Conservation (phyloP, 495 filamentous ascomycete species). For the Aspergillus homomorphus region DNA sequence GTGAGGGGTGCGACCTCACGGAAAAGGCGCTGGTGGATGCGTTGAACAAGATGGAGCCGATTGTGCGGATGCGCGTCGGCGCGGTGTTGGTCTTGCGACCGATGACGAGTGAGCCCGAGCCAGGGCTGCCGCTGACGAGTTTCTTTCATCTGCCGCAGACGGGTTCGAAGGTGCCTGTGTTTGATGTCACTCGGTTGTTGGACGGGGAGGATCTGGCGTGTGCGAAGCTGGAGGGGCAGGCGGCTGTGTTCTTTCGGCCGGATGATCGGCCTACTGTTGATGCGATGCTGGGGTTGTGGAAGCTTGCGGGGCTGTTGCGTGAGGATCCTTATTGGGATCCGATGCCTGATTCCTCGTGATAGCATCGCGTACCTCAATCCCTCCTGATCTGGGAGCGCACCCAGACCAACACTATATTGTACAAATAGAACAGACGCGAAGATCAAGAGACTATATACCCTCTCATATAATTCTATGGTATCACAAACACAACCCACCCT, state of each 20-base stretch:
- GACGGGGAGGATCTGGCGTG: slow-evolving; percentile 29
- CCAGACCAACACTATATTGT: too few species aligned
- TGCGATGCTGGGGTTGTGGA: slow-evolving; percentile 62
- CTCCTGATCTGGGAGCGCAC: too few species aligned
- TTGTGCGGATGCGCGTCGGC: slow-evolving; percentile 31
- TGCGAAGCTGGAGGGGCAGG: slow-evolving; percentile 21
- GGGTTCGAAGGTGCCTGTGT: slow-evolving; percentile 39
- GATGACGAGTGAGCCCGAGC: not conserved
- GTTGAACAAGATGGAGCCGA: slow-evolving; percentile 20
- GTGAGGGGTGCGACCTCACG: slow-evolving; percentile 25
- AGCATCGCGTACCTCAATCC: too few species aligned
- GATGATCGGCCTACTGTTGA: slow-evolving; percentile 37
- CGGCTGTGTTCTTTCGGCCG: slow-evolving; percentile 38
- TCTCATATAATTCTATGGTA: too few species aligned
- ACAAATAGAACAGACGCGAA: too few species aligned
- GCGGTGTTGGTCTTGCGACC: slow-evolving; percentile 26
- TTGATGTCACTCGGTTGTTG: slow-evolving; percentile 42
- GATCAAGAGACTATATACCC: too few species aligned
- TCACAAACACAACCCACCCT: not conserved
- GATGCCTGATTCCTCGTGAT: not conserved
- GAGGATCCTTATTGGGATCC: slow-evolving; percentile 10
- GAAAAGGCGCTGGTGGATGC: slow-evolving; percentile 28
- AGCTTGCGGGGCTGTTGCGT: slow-evolving; percentile 58
- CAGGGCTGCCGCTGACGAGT: slow-evolving; percentile 20
- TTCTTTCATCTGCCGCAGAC: slow-evolving; percentile 29